A percentile compares a stretch with the other conserved stretches of the same genome.
Conservation (phyloP, 352 stramenopile genomes). For the Phytophthora brassicae region DNA sequence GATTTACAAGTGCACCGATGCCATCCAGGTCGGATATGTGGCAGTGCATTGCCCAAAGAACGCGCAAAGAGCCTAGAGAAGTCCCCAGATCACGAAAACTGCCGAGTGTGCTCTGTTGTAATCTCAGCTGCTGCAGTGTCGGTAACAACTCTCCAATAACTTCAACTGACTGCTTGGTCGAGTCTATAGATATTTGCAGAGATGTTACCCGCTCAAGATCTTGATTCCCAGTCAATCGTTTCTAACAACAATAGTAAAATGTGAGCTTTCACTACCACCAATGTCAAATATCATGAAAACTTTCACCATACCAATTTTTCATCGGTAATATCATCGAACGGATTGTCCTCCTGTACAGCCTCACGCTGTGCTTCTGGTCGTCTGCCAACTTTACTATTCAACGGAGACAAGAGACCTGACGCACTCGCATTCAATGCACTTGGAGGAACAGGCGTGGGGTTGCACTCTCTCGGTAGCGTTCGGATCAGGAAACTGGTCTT, state of each 20-base stretch:
- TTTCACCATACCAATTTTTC: slow-evolving; percentile 56
- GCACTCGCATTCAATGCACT: slow-evolving; percentile 10
- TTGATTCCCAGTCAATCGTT: slow-evolving; percentile 57
- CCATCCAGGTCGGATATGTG: slow-evolving; percentile 82
- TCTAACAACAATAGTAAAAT: slow-evolving; percentile 31
- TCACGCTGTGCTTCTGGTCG: slow-evolving; percentile 18
- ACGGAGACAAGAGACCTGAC: slow-evolving; percentile 29
- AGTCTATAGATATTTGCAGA: slow-evolving; percentile 73
- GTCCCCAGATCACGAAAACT: slow-evolving; percentile 87
- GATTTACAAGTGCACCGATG: slow-evolving; percentile 74
- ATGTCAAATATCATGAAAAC: background rate
- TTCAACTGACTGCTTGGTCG: slow-evolving; percentile 78
- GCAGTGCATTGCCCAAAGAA: slow-evolving; percentile 68
- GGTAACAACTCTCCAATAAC: slow-evolving; percentile 78
- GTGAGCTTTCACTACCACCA: background rate
- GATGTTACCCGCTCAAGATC: slow-evolving; percentile 59
- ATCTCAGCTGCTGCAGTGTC: slow-evolving; percentile 62
- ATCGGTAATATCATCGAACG: slow-evolving; percentile 80
- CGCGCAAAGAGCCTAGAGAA: slow-evolving; percentile 63
- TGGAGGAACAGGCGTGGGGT: slow-evolving; percentile 51
- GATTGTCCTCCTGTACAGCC: slow-evolving; percentile 49
- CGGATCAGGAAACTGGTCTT: slow-evolving; percentile 74
- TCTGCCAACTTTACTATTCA: background rate
- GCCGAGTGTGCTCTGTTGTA: slow-evolving; percentile 62
- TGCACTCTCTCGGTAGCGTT: slow-evolving; percentile 71